These are phyloP conservation scores for Lavandula angustifolia DNA, from an alignment of 257 asterid genomes.

Conservation along the genomic window DNA sequence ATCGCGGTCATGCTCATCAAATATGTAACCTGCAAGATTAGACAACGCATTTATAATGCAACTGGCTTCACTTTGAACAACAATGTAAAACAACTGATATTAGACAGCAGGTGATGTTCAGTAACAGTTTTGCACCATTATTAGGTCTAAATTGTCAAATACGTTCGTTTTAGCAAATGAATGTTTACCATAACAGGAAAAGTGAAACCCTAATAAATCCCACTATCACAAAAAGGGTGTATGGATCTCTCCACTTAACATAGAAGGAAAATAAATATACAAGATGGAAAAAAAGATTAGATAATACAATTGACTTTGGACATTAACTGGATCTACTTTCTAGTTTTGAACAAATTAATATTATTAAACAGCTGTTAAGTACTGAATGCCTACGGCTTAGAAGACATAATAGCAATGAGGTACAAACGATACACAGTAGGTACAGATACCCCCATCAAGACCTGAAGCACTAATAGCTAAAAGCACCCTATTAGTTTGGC, in stretches of 20 bases:
- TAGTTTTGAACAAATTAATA: neutral
- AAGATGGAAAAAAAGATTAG: neutral
- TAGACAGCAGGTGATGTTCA: constrained; percentile 10
- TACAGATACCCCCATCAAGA: neutral
- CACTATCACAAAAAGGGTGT: neutral
- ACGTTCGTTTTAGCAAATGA: neutral
- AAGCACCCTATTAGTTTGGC: neutral
- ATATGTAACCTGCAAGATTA: constrained; percentile 59
- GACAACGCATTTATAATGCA: constrained; percentile 35
- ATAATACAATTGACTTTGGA: neutral
- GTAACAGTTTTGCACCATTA: neutral
- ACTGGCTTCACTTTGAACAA: constrained; percentile 17
- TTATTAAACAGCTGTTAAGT: neutral
- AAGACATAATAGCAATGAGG: neutral
- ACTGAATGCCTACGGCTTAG: neutral
- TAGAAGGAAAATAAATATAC: neutral
- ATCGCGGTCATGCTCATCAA: constrained; percentile 56
- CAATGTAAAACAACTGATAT: constrained; percentile 15
- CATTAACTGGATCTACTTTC: neutral
- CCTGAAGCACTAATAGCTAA: neutral
- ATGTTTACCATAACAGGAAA: neutral
- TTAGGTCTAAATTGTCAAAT: neutral
- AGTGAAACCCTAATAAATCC: neutral
- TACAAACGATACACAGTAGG: neutral
- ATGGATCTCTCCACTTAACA: neutral